phyloP scores from a whole-genome alignment of 768 basidiomycete genomes.

The Leucogyrophana mollusca region DNA sequence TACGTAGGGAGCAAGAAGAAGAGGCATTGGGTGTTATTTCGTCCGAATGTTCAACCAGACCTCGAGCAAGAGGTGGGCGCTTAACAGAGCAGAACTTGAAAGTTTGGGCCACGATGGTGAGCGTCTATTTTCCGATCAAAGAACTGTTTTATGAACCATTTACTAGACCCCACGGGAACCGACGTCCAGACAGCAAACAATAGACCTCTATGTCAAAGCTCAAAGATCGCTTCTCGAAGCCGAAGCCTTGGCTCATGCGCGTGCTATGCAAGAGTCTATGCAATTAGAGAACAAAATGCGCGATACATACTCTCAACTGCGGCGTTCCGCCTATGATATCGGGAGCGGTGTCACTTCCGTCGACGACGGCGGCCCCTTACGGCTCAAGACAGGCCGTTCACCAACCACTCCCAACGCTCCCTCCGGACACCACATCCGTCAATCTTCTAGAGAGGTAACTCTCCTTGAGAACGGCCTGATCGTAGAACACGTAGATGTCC shows the following conservation, averaged over 20 bases:
- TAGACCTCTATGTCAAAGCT: constrained; percentile 78
- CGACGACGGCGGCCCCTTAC: constrained; percentile 65
- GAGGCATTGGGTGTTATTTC: constrained; percentile 47
- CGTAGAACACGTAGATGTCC: constrained; percentile 83
- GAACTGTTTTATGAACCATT: constrained; percentile 8
- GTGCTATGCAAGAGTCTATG: constrained; percentile 75
- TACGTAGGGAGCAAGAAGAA: constrained; percentile 70
- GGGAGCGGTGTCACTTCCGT: constrained; percentile 44
- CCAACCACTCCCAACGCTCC: constrained; percentile 30
- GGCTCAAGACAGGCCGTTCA: constrained; percentile 63
- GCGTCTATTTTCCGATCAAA: constrained; percentile 25
- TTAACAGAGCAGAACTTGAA: constrained; percentile 78
- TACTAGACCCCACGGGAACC: constrained; percentile 88
- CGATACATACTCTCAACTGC: constrained; percentile 76
- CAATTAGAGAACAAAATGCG: constrained; percentile 75
- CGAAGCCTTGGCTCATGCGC: constrained; percentile 75
- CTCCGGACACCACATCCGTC: constrained; percentile 38
- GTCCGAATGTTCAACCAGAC: constrained; percentile 55
- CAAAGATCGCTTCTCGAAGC: constrained; percentile 82
- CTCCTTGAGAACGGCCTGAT: constrained; percentile 88
- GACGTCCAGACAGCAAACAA: constrained; percentile 76
- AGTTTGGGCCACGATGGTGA: constrained; percentile 75
- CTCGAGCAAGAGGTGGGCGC: constrained; percentile 62
- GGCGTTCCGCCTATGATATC: constrained; percentile 75
- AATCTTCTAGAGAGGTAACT: constrained; percentile 70